Evolutionary conservation across 1,284 basidiomycete genomes (phyloP).

Genomic region (Trichosporon coremiiforme): DNA sequence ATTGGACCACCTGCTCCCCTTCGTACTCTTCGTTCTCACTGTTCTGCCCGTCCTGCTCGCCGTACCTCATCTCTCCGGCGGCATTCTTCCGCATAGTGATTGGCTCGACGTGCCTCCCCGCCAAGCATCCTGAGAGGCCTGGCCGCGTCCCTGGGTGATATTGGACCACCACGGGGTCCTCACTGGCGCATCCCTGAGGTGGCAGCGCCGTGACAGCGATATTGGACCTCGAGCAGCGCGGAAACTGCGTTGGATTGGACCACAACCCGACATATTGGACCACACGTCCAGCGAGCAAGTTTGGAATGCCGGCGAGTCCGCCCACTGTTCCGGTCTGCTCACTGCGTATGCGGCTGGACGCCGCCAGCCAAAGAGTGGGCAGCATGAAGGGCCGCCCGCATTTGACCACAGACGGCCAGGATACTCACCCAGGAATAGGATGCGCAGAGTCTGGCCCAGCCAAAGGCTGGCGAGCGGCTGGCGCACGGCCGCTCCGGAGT

Average conservation of each 20-base stretch:
- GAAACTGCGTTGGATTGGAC: constrained; percentile 4
- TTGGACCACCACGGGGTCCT: constrained; percentile 10
- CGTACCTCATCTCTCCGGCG: neutral
- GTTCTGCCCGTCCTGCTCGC: neutral
- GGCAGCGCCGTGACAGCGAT: neutral
- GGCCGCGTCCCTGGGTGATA: neutral
- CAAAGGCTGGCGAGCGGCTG: no score
- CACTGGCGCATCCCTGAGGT: neutral
- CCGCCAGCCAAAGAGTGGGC: neutral
- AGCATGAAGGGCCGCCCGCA: neutral
- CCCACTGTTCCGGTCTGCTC: neutral
- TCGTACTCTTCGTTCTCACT: neutral
- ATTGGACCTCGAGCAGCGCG: constrained; percentile 6
- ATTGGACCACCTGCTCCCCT: neutral
- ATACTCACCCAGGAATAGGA: no score
- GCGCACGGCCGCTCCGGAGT: constrained; percentile 9
- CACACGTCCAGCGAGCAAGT: neutral
- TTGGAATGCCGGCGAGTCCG: constrained; percentile 9
- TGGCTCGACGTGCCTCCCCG: neutral
- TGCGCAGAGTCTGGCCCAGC: neutral
- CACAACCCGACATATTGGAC: constrained; percentile 1
- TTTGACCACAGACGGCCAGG: neutral
- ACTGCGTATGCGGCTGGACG: neutral
- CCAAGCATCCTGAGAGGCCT: neutral
- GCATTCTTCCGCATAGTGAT: neutral